Evolutionary conservation across 164 flowering plant species (phyloP), one percentile per base, ranked within the genome.

Genomic region (Malania oleifera): DNA sequence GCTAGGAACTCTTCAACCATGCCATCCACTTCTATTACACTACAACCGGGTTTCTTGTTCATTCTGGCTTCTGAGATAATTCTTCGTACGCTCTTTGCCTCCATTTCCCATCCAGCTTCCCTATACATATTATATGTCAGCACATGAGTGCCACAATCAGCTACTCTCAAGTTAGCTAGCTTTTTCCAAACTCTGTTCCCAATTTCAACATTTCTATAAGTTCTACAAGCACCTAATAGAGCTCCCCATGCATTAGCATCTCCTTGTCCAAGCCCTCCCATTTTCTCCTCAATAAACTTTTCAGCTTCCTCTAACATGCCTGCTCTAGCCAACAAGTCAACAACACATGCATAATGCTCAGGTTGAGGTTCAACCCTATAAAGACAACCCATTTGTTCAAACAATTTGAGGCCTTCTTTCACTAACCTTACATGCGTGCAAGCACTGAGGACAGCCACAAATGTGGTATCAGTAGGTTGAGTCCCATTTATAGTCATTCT

Each of bases 241-340:
- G 89, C 80, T n/a, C 87, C 87, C 87, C 83, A 84, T 1, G 79
- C 79, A 60, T 82, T 80, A 38, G 71, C 83, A 71, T 85, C 89
- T 26, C 72, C 73, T 24, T 58, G 62, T 18, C 61, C 69, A 39
- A 78, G 57, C 10, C 80, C 81, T 39, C 80, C 80, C 57, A 76
- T 71, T 43, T 66, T 78, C 26, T 68, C 75, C 53, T 80, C 75
- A 15, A 78, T 63, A 45, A 84, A 76, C 54, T 67, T 75, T 74
- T 76, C 79, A 17, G 95, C 90, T 63, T 84, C 88, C 53, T 73
- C 80, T 45, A 84, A 27, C 71, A 45, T 64, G 1, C 93, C 89
- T n/a, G 81, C 73, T 62, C 85, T 67, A 18, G 77, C 83, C 52
- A 83, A 64, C 46, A 86, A 84, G 57, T 86, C 85, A 35, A 86